Evolutionary conservation across 2,329 filamentous ascomycete species (phyloP), one percentile per base, ranked within the genome.

Genomic region (Colletotrichum sojae): DNA sequence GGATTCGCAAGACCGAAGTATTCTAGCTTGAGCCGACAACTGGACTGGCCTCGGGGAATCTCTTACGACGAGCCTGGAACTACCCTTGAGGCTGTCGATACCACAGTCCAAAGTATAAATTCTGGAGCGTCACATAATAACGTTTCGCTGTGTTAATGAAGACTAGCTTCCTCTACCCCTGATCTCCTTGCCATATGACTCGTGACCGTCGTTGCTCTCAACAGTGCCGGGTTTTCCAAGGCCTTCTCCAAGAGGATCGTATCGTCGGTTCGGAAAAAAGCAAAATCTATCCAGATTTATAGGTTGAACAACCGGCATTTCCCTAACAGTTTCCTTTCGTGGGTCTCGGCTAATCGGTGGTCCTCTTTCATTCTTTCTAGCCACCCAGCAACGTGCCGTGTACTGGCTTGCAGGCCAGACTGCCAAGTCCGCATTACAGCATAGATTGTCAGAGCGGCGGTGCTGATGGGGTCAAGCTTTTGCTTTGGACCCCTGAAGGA

Each of bases 51-150:
- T n/a, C 43, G 45, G 16, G 20, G 31, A 9, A 40, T 31, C 13
- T 46, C 45, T 10, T 5, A 43, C 12, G 12, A n/a, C 13, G 12
- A 43, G 27, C 45, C n/a, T 18, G 46, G 18, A 39, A 27, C 20
- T 15, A 59, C 57, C 25, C 27, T 60, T 49, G 43, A 49, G n/a
- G 27, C 31, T 59, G 43, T 59, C 45, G 56, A 59, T 59, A 22
- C 56, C 43, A 51, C 27, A 25, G n/a, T 60, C 27, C 12, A 18
- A 60, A 60, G 57, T 60, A 51, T 60, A 49, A 51, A 22, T 22
- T 51, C 27, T 60, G 57, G 57, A 60, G 45, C 46, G 57, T 60
- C 57, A 60, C 45, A 60, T 51, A 49, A 60, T 60, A 49, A 51
- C 27, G 27, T 60, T 51, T 51, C 27, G 57, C 45, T 51, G 43